Conservation (phyloP, 2,329 filamentous ascomycete species). For the Parastagonospora avenae region DNA sequence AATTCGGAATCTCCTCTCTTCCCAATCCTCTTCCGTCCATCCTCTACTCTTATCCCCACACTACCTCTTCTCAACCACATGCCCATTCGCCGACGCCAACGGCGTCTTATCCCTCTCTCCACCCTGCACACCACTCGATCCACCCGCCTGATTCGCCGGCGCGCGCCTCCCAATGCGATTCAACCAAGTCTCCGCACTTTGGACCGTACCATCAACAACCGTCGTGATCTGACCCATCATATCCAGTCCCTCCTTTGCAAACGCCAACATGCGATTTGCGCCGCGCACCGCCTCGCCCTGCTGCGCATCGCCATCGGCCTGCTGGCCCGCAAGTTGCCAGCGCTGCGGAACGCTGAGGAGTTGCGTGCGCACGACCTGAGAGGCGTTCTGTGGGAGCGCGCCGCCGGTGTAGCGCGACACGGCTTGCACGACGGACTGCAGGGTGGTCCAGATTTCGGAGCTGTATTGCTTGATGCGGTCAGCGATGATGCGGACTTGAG, state of each 20-base stretch:
- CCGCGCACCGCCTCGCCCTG: constrained; percentile 54
- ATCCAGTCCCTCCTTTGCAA: constrained; percentile 88
- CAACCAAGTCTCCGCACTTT: constrained; percentile 91
- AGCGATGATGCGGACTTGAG: constrained; percentile 65
- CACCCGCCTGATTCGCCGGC: background rate
- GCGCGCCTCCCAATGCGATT: constrained; percentile 66
- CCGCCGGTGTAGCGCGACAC: constrained; percentile 92
- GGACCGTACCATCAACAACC: constrained; percentile 85
- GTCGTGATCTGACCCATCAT: constrained; percentile 92
- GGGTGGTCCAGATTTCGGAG: constrained; percentile 54
- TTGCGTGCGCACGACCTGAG: constrained; percentile 80
- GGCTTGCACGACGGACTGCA: constrained; percentile 81
- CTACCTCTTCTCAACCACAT: constrained; percentile 11
- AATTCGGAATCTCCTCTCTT: too few species aligned
- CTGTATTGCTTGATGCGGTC: constrained; percentile 73
- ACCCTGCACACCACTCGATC: background rate
- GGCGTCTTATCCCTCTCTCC: constrained; percentile 20
- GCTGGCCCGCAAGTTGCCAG: constrained; percentile 73
- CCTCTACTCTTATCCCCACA: background rate
- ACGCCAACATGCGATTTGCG: constrained; percentile 79
- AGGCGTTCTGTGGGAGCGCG: constrained; percentile 86
- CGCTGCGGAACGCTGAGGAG: constrained; percentile 83
- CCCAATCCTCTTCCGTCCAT: too few species aligned
- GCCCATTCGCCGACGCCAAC: constrained; percentile 6
- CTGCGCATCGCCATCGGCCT: constrained; percentile 26